A percentile compares a stretch with the other conserved stretches of the same genome.
phyloP scores from a whole-genome alignment of 371 early-diverging fungal species.

The Lichtheimia hyalospora region DNA sequence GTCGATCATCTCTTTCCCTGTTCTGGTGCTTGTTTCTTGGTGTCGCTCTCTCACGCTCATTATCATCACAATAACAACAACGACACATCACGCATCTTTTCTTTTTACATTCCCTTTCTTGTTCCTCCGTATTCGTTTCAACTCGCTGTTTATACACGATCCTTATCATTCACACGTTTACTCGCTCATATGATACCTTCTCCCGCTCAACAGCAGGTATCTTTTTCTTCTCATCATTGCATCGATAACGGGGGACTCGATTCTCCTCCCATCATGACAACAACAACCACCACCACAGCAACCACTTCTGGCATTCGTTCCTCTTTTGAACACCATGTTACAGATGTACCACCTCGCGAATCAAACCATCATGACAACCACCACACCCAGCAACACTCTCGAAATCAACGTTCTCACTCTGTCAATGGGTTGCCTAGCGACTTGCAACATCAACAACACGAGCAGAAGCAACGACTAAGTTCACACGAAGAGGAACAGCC shows the following conservation, averaged over 20 bases:
- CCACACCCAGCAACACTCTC: slow-evolving; percentile 7
- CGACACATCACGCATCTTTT: too few relatives aligned
- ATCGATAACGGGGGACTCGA: slow-evolving; percentile 2
- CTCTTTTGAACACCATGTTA: not conserved
- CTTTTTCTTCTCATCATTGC: slow-evolving; percentile 5
- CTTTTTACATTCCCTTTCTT: too few relatives aligned
- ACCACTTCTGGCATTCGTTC: not conserved
- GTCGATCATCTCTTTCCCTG: too few relatives aligned
- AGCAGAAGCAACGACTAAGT: slow-evolving; percentile 28
- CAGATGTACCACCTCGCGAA: not conserved
- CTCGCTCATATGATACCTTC: slow-evolving; percentile 7
- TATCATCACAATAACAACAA: too few relatives aligned
- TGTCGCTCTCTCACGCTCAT: too few relatives aligned
- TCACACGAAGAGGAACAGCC: not conserved
- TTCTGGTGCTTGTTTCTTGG: too few relatives aligned
- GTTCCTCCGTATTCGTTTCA: slow-evolving; percentile 12
- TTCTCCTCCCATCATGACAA: slow-evolving; percentile 2
- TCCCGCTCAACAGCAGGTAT: slow-evolving; percentile 5
- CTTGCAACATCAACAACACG: slow-evolving; percentile 28
- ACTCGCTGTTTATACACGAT: not conserved
- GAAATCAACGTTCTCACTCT: slow-evolving; percentile 41
- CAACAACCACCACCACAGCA: not conserved
- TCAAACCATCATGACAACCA: not conserved
- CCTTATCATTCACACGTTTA: slow-evolving; percentile 3
- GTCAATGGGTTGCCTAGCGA: slow-evolving; percentile 46